phyloP scores from a whole-genome alignment of 192 early-diverging fungal genomes.

The Gamsiella multidivaricata region DNA sequence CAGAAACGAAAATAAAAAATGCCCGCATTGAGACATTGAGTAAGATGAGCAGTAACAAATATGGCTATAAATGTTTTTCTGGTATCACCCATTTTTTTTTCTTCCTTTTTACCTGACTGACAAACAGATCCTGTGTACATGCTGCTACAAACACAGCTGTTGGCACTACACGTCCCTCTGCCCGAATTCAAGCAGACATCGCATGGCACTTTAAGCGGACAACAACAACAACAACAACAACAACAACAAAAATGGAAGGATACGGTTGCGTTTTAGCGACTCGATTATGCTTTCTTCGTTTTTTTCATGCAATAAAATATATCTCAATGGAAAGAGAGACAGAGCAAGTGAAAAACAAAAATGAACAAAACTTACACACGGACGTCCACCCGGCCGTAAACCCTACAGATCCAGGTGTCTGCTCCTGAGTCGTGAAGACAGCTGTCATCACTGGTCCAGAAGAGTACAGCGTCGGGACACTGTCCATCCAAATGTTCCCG shows the following conservation, averaged over 20 bases:
- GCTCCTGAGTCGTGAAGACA: conserved; percentile 24
- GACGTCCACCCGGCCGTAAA: conserved; percentile 29
- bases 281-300: not conserved
- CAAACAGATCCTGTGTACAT: conserved; percentile 25
- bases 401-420: conserved; percentile 9
- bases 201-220: conserved; percentile 51
- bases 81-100: too few relatives aligned
- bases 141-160: conserved; percentile 21
- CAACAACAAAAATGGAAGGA: not conserved
- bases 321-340: not conserved
- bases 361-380: conserved; percentile 14
- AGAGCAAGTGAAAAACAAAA: not conserved
- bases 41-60: too few relatives aligned
- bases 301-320: not conserved
- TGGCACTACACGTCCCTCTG: conserved; percentile 27
- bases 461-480: conserved; percentile 8
- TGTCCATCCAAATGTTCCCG: conserved; percentile 30
- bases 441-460: conserved; percentile 35
- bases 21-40: not conserved
- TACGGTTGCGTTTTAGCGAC: not conserved
- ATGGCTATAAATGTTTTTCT: not conserved
- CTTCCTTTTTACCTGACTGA: conserved; percentile 26
- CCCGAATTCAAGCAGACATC: conserved; percentile 18
- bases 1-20: not conserved
- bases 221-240: not conserved